phyloP scores from a whole-genome alignment of 164 flowering plant genomes.

The Chimonanthus praecox region DNA sequence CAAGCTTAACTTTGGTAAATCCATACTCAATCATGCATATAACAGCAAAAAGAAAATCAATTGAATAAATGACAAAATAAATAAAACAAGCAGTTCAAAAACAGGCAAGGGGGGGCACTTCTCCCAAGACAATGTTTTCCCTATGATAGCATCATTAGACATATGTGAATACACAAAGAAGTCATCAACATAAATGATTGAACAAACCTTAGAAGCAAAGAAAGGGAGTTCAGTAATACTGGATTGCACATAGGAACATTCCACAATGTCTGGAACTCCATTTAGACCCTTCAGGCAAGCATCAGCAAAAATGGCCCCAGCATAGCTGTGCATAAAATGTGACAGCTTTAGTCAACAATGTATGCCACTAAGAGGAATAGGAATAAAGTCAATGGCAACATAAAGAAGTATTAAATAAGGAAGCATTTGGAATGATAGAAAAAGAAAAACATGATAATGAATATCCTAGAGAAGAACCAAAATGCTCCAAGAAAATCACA shows the following conservation, averaged over 20 bases:
- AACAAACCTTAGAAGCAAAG: conserved; percentile 89
- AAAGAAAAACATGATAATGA: background rate
- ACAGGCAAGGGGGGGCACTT: too few species aligned
- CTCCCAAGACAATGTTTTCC: too few species aligned
- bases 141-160: too few species aligned
- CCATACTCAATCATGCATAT: too few species aligned
- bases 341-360: conserved; percentile 4
- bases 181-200: too few species aligned
- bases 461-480: background rate
- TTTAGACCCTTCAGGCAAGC: conserved; percentile 97
- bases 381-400: background rate
- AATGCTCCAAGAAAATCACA: background rate
- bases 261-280: conserved; percentile 95
- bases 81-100: too few species aligned
- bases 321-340: conserved; percentile 52
- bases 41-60: too few species aligned
- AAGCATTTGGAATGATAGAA: background rate
- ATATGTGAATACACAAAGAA: too few species aligned
- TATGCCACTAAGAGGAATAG: background rate
- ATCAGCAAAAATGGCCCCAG: conserved; percentile 95
- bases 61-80: too few species aligned
- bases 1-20: too few species aligned
- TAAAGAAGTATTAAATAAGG: too few species aligned
- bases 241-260: conserved; percentile 86
- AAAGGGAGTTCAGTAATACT: conserved; percentile 85